Evolutionary conservation across 192 early-diverging fungal genomes (phyloP).

Genomic region (Spizellomyces punctatus): DNA sequence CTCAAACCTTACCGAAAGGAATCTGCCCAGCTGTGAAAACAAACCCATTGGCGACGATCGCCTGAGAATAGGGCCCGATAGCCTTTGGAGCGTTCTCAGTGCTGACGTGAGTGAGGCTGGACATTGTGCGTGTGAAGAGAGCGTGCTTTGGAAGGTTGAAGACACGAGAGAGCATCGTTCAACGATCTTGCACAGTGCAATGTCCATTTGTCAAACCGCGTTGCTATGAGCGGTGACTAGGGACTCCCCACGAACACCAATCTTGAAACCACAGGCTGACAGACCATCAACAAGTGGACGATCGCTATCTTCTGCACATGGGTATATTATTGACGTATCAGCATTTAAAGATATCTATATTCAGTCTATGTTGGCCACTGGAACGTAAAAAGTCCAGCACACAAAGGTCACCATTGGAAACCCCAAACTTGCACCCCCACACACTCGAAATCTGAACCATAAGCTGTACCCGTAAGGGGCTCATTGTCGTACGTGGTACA

Average conservation of each 20-base stretch:
- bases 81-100: constrained; percentile 47
- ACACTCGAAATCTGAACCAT: constrained; percentile 38
- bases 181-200: too few species aligned
- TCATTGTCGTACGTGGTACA: constrained; percentile 55
- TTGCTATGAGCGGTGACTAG: too few species aligned
- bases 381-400: too few species aligned
- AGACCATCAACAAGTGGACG: too few species aligned
- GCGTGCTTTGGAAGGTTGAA: not conserved
- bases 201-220: too few species aligned
- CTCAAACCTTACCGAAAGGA: constrained; percentile 27
- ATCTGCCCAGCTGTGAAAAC: constrained; percentile 70
- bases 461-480: constrained; percentile 22
- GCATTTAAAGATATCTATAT: too few species aligned
- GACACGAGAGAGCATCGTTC: not conserved
- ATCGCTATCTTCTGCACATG: too few species aligned
- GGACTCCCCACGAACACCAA: too few species aligned
- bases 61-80: constrained; percentile 63
- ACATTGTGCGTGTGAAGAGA: constrained; percentile 27
- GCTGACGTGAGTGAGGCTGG: constrained; percentile 26
- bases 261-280: too few species aligned
- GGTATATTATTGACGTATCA: too few species aligned
- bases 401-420: constrained; percentile 27
- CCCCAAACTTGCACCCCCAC: constrained; percentile 47
- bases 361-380: too few species aligned
- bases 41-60: constrained; percentile 79